A percentile compares a stretch with the other conserved stretches of the same genome.
These are phyloP conservation scores for Fusarium robinianum DNA, from an alignment of 2,329 filamentous ascomycete species.

Conservation along the genomic window DNA sequence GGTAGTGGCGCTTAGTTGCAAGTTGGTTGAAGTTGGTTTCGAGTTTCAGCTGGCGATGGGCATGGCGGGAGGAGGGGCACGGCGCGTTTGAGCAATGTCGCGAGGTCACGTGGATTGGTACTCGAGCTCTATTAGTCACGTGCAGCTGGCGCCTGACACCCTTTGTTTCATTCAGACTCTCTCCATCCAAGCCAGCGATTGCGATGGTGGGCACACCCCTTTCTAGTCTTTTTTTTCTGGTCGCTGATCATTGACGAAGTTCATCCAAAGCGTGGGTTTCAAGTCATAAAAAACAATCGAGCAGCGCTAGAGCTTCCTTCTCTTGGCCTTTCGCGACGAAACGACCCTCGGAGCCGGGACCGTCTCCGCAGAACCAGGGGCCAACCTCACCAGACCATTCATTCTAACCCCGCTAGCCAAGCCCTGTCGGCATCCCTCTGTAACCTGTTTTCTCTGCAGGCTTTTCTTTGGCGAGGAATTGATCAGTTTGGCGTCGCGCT, in stretches of 20 bases:
- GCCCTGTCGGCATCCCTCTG: constrained; percentile 6
- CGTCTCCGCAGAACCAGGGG: too few species aligned
- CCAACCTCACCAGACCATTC: not conserved
- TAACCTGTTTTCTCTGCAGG: constrained; percentile 9
- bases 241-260: too few species aligned
- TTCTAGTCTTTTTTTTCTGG: too few species aligned
- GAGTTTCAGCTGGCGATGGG: constrained; percentile 21
- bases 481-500: too few species aligned
- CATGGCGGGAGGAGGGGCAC: constrained; percentile 11
- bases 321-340: too few species aligned
- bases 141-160: not conserved
- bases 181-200: too few species aligned
- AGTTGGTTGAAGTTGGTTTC: not conserved
- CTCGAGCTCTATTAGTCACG: too few species aligned
- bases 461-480: constrained; percentile 13
- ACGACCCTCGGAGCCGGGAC: constrained; percentile 17
- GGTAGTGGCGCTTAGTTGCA: not conserved
- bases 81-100: constrained; percentile 24
- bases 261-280: too few species aligned
- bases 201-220: too few species aligned
- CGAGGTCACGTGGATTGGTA: constrained; percentile 31
- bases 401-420: constrained; percentile 20
- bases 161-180: too few species aligned
- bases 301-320: too few species aligned
- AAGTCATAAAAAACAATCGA: too few species aligned